A percentile compares a stretch with the other conserved stretches of the same genome.
These are phyloP conservation scores for Helicostylum pulchrum DNA, from an alignment of 192 early-diverging fungal genomes.

Conservation along the genomic window DNA sequence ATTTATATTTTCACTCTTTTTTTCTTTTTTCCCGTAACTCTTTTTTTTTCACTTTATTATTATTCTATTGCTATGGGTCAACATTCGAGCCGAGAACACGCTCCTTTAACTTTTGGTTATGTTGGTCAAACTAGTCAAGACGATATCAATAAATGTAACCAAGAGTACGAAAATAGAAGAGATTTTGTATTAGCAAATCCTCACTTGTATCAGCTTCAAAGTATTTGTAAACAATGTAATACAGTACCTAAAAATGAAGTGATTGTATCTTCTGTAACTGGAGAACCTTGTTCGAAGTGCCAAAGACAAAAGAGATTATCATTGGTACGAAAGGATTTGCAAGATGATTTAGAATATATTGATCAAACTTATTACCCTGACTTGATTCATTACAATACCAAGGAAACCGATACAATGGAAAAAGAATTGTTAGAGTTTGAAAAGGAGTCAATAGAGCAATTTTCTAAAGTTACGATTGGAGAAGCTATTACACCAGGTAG, in stretches of 20 bases:
- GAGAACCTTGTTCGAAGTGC: background rate
- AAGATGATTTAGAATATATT: slow-evolving; percentile 29
- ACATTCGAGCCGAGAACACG: slow-evolving; percentile 13
- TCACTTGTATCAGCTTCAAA: slow-evolving; percentile 16
- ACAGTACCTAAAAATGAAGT: background rate
- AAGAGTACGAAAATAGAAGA: background rate
- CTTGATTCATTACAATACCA: slow-evolving; percentile 9
- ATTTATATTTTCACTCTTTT: no score
- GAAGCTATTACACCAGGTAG: background rate
- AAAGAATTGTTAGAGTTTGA: slow-evolving; percentile 17
- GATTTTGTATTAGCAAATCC: slow-evolving; percentile 19
- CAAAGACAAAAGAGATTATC: slow-evolving; percentile 15
- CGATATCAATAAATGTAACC: background rate
- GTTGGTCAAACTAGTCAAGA: background rate
- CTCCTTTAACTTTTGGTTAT: slow-evolving; percentile 19
- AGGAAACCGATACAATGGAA: slow-evolving; percentile 17
- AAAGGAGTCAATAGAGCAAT: slow-evolving; percentile 4
- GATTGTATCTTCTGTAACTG: background rate
- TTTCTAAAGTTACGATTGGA: slow-evolving; percentile 16
- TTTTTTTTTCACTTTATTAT: no score
- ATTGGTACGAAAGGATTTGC: slow-evolving; percentile 9
- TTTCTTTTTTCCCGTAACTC: no score
- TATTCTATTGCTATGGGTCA: slow-evolving; percentile 8
- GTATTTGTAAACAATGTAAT: slow-evolving; percentile 2
- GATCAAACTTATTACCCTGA: slow-evolving; percentile 30